Conservation (phyloP, 2,329 filamentous ascomycete genomes). For the Ceratocystis cacaofunesta region DNA sequence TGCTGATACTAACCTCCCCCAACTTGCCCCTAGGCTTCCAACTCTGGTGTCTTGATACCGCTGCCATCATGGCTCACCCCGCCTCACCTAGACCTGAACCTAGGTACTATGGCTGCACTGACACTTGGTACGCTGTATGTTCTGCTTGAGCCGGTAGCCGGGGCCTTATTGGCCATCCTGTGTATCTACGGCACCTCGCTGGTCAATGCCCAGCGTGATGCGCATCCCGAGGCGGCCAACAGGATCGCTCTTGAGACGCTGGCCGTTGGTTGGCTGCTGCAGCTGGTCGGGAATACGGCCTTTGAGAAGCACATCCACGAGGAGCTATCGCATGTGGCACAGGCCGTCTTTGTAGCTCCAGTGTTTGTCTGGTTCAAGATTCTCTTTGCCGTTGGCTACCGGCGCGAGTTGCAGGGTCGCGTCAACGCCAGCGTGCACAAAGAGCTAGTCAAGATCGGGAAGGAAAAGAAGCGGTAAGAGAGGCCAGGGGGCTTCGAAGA, state of each 20-base stretch:
- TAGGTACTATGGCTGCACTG: conserved; percentile 48
- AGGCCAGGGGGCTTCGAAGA: no score
- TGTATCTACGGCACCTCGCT: conserved; percentile 61
- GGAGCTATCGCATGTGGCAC: conserved; percentile 68
- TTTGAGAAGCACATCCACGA: conserved; percentile 54
- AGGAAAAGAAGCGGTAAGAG: conserved; percentile 35
- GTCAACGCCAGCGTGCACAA: conserved; percentile 60
- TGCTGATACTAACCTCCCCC: neutral
- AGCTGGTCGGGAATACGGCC: conserved; percentile 81
- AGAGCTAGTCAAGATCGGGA: conserved; percentile 62
- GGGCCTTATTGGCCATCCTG: conserved; percentile 58
- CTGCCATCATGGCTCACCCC: conserved; percentile 52
- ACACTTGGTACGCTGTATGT: conserved; percentile 70
- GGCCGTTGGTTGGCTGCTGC: conserved; percentile 64
- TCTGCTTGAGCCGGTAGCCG: conserved; percentile 85
- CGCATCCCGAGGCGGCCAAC: conserved; percentile 35
- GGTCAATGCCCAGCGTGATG: conserved; percentile 57
- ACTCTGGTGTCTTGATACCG: conserved; percentile 46
- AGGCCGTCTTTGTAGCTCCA: conserved; percentile 82
- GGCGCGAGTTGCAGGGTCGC: conserved; percentile 69
- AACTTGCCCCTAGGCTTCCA: conserved; percentile 37
- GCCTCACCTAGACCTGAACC: conserved; percentile 51
- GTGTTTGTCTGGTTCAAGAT: conserved; percentile 96
- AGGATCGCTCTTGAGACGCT: conserved; percentile 51
- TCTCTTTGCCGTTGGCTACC: conserved; percentile 79